Percentiles rank a stretch among this genome's conserved stretches.
These are phyloP conservation scores for Suhomyces sp. DNA, from an alignment of 805 yeast species.

Conservation along the genomic window DNA sequence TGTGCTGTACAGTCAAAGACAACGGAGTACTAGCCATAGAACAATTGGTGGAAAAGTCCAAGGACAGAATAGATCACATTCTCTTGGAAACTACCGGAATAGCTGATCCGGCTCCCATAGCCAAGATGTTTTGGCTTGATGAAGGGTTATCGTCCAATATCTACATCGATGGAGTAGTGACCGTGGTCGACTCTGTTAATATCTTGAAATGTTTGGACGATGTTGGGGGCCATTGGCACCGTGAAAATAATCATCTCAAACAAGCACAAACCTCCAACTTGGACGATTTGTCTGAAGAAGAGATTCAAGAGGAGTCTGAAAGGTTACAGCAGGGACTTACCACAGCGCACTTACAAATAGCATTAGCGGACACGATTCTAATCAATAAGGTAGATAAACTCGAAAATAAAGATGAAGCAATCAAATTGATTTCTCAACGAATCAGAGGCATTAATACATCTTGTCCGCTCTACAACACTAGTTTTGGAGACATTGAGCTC, in stretches of 20 bases:
- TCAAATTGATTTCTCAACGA: slow-evolving; percentile 34
- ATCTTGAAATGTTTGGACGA: slow-evolving; percentile 68
- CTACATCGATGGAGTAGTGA: slow-evolving; percentile 86
- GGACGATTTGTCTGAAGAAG: slow-evolving; percentile 21
- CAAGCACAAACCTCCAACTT: slow-evolving; percentile 15
- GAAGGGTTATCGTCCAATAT: slow-evolving; percentile 82
- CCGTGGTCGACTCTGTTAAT: slow-evolving; percentile 78
- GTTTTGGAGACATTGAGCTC: slow-evolving; percentile 73
- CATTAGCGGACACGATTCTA: slow-evolving; percentile 80
- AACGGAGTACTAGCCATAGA: slow-evolving; percentile 95
- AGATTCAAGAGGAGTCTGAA: slow-evolving; percentile 29
- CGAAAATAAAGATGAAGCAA: slow-evolving; percentile 16
- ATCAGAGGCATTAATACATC: slow-evolving; percentile 60
- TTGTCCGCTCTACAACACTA: slow-evolving; percentile 66
- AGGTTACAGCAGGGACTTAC: slow-evolving; percentile 50
- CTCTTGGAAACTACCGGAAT: slow-evolving; percentile 91
- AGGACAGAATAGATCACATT: slow-evolving; percentile 82
- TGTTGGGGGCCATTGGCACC: slow-evolving; percentile 69
- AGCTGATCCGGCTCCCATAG: slow-evolving; percentile 97
- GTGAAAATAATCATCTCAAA: slow-evolving; percentile 31
- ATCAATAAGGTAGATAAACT: slow-evolving; percentile 73
- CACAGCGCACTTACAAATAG: slow-evolving; percentile 87
- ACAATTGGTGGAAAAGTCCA: slow-evolving; percentile 68
- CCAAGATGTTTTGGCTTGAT: slow-evolving; percentile 96
- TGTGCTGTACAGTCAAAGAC: slow-evolving; percentile 95